Percentiles rank a stretch among this genome's conserved stretches.
phyloP scores from a whole-genome alignment of 495 filamentous ascomycete species.

The Neurospora tetrasperma region DNA sequence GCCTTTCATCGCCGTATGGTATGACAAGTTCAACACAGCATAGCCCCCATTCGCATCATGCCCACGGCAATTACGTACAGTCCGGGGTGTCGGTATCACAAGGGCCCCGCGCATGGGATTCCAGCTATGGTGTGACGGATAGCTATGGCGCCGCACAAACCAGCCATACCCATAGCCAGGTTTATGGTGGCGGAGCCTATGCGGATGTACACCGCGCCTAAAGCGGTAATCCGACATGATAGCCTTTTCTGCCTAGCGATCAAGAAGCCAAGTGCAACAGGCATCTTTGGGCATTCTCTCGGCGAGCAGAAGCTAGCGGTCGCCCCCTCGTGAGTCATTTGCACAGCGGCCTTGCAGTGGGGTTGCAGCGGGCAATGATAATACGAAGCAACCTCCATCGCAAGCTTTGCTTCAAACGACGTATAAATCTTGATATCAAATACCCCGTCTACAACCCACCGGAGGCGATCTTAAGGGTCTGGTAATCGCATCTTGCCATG shows the following conservation, averaged over 20 bases:
- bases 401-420: background rate
- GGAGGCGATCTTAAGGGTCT: background rate
- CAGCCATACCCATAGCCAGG: conserved; percentile 26
- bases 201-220: conserved; percentile 33
- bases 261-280: background rate
- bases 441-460: background rate
- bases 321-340: background rate
- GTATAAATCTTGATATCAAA: background rate
- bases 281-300: background rate
- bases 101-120: conserved; percentile 23
- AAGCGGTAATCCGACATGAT: background rate
- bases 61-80: conserved; percentile 17
- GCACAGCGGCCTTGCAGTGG: background rate
- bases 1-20: conserved; percentile 20
- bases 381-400: background rate
- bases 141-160: conserved; percentile 23
- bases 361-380: background rate
- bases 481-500: background rate
- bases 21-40: conserved; percentile 22
- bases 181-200: conserved; percentile 32
- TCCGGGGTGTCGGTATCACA: conserved; percentile 17
- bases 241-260: background rate
- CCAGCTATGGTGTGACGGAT: conserved; percentile 23
- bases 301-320: background rate
- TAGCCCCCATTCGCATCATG: conserved; percentile 20